Base-by-base conservation (phyloP, 257 asterid species). In the Rhazya stricta region DNA sequence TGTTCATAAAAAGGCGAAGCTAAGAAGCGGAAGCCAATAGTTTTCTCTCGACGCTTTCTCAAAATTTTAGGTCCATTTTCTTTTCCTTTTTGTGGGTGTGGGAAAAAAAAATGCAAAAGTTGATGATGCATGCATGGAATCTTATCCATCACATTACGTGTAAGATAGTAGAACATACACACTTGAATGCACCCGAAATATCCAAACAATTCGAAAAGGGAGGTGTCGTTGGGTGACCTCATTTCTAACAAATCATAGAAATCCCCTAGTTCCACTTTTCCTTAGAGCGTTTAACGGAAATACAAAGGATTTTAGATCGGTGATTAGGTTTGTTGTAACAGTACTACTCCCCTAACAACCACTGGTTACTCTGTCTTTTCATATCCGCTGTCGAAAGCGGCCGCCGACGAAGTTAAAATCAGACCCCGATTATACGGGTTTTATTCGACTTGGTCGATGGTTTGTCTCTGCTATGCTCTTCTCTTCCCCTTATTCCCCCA, bases 321-420 rank as follows among this genome's bases (percentile, higher is more conserved):
- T 67, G 53, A 39, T 42, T 25, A 25, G 73, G n/a, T 43, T 68
- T 43, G 39, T 43, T 48, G n/a, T n/a, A 51, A 19, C 37, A 32
- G 39, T 13, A 3, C 9, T 54, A 3, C 8, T 15, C 67, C 16
- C 27, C 54, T 54, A 32, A 72, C 50, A 27, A 72, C n/a, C n/a
- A 51, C 5, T 21, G 58, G n/a, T 21, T 25, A 6, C 53, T 71
- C 9, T 48, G 66, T 12, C 34, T 19, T 56, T 23, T 5, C 5
- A 9, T 36, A 30, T 70, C 66, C 36, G 19, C 42, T 72, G 76
- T 36, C 43, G 43, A 56, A 0, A 23, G 66, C 29, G 34, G 34
- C 23, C 9, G 71, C 71, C 54, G 78, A 63, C 78, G 48, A 23
- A 63, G 58, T 42, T 32, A 5, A 53, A 19, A 46, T 45, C 72